Conservation (phyloP, 345 rosid genomes). For the Populus nigra region DNA sequence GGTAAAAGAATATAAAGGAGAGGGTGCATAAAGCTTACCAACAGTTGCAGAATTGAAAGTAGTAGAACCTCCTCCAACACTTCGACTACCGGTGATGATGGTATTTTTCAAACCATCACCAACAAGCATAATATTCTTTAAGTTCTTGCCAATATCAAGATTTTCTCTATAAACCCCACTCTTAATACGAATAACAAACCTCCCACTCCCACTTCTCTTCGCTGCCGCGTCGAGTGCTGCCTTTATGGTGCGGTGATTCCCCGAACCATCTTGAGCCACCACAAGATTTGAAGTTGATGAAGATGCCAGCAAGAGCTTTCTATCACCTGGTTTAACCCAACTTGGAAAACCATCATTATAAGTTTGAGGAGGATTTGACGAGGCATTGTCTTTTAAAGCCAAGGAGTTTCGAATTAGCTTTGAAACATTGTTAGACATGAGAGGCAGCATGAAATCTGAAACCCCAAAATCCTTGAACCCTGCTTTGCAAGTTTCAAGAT, state of each 20-base stretch:
- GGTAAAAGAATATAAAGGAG: neutral
- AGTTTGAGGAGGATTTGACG: constrained; percentile 28
- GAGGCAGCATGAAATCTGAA: constrained; percentile 44
- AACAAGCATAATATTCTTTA: constrained; percentile 68
- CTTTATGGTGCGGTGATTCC: constrained; percentile 53
- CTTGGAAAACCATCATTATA: constrained; percentile 53
- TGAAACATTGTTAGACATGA: constrained; percentile 65
- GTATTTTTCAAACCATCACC: constrained; percentile 71
- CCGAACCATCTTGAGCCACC: constrained; percentile 72
- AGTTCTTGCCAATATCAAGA: constrained; percentile 45
- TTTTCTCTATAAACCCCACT: constrained; percentile 67
- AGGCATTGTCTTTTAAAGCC: constrained; percentile 45
- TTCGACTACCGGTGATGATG: constrained; percentile 65
- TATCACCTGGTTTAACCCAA: constrained; percentile 65
- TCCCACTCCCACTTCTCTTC: constrained; percentile 45
- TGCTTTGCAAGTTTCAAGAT: constrained; percentile 62
- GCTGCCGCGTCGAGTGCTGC: constrained; percentile 65
- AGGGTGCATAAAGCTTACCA: constrained; percentile 45
- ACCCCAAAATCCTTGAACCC: constrained; percentile 67
- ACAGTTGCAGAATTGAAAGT: constrained; percentile 83
- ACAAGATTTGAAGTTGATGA: constrained; percentile 47
- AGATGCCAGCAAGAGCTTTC: constrained; percentile 51
- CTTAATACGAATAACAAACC: constrained; percentile 70
- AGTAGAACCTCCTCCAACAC: constrained; percentile 66
- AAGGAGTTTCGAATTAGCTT: constrained; percentile 61